Conservation (phyloP, 1,139 yeast genomes). For the Pneumocystis oryctolagi region DNA sequence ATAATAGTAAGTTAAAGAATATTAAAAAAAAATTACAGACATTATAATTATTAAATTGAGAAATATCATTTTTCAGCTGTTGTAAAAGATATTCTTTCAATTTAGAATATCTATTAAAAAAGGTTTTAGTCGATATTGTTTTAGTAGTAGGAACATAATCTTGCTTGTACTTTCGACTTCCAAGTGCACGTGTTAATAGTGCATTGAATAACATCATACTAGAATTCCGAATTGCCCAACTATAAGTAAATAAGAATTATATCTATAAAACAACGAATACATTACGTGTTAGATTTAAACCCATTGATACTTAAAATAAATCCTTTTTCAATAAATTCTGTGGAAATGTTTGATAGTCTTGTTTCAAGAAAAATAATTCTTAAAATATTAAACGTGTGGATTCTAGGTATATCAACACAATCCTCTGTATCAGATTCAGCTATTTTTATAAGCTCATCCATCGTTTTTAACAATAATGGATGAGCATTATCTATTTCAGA, state of each 20-base stretch:
- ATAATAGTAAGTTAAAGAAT: conserved; percentile 1
- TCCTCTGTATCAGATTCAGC: conserved; percentile 22
- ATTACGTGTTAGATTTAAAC: conserved; percentile 29
- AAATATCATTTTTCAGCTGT: conserved; percentile 31
- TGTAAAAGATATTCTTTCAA: conserved; percentile 36
- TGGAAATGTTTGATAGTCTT: conserved; percentile 39
- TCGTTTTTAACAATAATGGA: conserved; percentile 33
- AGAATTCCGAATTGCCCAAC: conserved; percentile 81
- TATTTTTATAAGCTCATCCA: conserved; percentile 29
- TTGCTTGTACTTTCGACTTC: conserved; percentile 33
- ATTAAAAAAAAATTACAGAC: conserved; percentile 14
- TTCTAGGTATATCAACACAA: conserved; percentile 72
- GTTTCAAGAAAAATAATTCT: conserved; percentile 61
- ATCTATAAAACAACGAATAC: background rate
- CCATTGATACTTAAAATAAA: conserved; percentile 45
- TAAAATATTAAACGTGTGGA: conserved; percentile 81
- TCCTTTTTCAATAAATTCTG: conserved; percentile 40
- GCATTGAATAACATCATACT: conserved; percentile 87
- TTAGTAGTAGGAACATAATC: conserved; percentile 10
- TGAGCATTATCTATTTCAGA: conserved; percentile 32
- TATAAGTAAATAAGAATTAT: background rate
- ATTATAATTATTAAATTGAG: conserved; percentile 16
- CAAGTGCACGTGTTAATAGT: conserved; percentile 63
- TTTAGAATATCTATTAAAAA: conserved; percentile 48
- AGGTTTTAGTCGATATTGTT: conserved; percentile 42